Percentiles rank a stretch among this genome's conserved stretches.
Evolutionary conservation across 768 basidiomycete genomes (phyloP).

Genomic region (Suillus subalutaceus): DNA sequence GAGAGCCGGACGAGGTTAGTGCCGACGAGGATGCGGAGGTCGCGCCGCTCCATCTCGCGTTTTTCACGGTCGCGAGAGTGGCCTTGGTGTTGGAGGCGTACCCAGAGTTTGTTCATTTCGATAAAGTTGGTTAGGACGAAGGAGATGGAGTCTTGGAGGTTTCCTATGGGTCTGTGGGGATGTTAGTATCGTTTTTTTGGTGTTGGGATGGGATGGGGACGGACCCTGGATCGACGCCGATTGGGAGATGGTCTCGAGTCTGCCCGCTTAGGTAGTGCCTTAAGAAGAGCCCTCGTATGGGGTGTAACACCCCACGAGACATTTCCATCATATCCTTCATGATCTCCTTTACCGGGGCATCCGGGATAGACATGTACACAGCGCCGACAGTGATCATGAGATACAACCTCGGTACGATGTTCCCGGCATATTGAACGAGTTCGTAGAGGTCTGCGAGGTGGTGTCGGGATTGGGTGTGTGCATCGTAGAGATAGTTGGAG

Average conservation of each 20-base stretch:
- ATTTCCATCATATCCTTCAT: conserved; percentile 99
- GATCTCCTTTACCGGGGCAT: conserved; percentile 97
- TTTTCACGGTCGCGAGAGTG: conserved; percentile 97
- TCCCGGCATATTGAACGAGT: conserved; percentile 98
- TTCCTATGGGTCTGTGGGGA: conserved; percentile 72
- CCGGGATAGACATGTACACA: conserved; percentile 98
- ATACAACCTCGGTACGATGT: conserved; percentile 91
- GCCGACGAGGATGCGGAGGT: conserved; percentile 94
- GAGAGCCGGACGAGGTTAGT: conserved; percentile 96
- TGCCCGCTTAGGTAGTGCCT: conserved; percentile 97
- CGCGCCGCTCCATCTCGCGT: conserved; percentile 93
- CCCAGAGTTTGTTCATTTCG: conserved; percentile 99
- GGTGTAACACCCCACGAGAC: conserved; percentile 96
- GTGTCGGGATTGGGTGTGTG: conserved; percentile 88
- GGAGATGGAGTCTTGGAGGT: conserved; percentile 91
- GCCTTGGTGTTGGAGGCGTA: conserved; percentile 96
- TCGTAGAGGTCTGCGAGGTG: conserved; percentile 99
- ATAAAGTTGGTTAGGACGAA: conserved; percentile 99
- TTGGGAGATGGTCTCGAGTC: conserved; percentile 92
- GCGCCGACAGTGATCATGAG: conserved; percentile 99
- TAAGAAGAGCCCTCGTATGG: conserved; percentile 94
- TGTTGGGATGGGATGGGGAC: conserved; percentile 21
- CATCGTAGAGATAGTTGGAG: conserved; percentile 95
- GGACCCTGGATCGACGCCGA: conserved; percentile 84
- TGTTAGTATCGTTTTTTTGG: not conserved